Evolutionary conservation across 345 rosid species (phyloP).

Genomic region (Salix brachista): DNA sequence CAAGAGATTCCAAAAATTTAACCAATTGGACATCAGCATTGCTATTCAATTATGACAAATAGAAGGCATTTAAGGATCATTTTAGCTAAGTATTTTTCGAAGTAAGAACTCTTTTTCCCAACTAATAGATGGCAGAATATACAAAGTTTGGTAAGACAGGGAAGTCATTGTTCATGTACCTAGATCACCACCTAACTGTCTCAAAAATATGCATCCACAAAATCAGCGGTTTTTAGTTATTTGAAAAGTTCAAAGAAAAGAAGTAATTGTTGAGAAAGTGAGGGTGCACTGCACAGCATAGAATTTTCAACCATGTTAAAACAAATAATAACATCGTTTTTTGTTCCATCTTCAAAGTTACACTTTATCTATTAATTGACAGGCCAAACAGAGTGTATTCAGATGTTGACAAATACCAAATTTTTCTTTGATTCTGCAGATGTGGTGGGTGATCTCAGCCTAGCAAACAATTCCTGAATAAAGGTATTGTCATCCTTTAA

Average conservation of each 20-base stretch:
- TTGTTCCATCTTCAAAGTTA: background rate
- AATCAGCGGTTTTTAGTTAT: background rate
- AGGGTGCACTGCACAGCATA: background rate
- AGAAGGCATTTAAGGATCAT: background rate
- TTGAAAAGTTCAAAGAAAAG: background rate
- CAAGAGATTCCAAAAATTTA: background rate
- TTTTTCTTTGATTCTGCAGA: constrained; percentile 75
- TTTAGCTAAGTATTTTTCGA: background rate
- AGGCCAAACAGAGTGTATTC: background rate
- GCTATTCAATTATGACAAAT: background rate
- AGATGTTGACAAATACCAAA: constrained; percentile 46
- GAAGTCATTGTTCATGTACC: background rate
- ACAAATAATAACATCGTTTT: background rate
- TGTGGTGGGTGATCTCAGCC: constrained; percentile 55
- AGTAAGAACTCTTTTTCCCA: background rate
- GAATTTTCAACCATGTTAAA: background rate
- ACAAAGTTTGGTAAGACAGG: background rate
- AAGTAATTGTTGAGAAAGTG: background rate
- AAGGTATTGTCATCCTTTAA: constrained; percentile 81
- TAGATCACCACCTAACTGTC: background rate
- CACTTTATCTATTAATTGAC: background rate
- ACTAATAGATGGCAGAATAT: background rate
- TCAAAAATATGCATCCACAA: background rate
- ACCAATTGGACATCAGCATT: background rate
- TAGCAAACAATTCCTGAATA: constrained; percentile 80